A percentile compares a stretch with the other conserved stretches of the same genome.
phyloP scores from a whole-genome alignment of 2,329 filamentous ascomycete species.

The Akanthomyces muscarius region DNA sequence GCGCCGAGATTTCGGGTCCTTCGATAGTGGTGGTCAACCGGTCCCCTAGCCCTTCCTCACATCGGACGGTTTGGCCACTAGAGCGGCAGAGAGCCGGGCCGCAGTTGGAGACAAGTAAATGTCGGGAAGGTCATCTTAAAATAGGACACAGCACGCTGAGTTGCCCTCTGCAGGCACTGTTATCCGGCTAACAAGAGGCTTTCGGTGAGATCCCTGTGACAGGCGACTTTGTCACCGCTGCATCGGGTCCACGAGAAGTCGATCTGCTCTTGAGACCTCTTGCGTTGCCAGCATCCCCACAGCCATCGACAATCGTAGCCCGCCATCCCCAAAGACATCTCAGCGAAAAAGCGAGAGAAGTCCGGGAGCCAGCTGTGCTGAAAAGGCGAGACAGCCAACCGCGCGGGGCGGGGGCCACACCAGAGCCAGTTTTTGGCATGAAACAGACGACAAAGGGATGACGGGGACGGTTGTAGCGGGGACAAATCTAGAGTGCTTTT shows the following conservation, averaged over 20 bases:
- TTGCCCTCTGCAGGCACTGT: neutral
- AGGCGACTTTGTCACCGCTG: neutral
- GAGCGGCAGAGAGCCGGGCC: neutral
- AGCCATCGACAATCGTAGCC: neutral
- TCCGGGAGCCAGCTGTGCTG: neutral
- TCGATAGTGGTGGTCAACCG: neutral
- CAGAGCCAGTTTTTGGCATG: neutral
- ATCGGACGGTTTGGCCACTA: neutral
- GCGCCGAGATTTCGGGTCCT: neutral
- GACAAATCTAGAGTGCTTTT: neutral
- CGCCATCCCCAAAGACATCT: neutral
- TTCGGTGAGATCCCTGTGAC: neutral
- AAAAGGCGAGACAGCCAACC: neutral
- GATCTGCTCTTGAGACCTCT: neutral
- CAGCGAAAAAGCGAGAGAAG: neutral
- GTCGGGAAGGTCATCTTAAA: no score
- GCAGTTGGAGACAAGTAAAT: neutral
- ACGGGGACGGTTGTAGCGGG: neutral
- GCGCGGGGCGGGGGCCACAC: no score
- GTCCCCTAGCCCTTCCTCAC: neutral
- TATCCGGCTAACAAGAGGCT: no score
- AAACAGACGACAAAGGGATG: neutral
- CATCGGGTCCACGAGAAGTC: neutral
- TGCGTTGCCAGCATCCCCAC: constrained; percentile 1
- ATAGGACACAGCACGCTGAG: neutral